Evolutionary conservation across 192 early-diverging fungal genomes (phyloP).

Genomic region (Linnemannia exigua): DNA sequence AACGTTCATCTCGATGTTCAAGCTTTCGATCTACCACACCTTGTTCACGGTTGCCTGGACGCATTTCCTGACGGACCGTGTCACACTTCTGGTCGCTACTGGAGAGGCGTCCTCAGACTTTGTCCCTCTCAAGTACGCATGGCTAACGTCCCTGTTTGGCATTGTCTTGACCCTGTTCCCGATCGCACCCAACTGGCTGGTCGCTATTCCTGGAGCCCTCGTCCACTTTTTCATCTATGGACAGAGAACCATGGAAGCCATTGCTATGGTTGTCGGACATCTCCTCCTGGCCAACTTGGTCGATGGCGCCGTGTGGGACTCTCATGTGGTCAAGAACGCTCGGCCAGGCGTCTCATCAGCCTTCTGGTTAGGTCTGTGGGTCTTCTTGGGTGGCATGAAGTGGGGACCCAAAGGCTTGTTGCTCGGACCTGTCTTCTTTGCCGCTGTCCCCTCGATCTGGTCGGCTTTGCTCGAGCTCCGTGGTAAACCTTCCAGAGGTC

Average conservation of each 20-base stretch:
- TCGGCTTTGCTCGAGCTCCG: conserved; percentile 44
- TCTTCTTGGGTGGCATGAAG: conserved; percentile 51
- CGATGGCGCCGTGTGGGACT: conserved; percentile 52
- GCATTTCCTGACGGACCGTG: conserved; percentile 18
- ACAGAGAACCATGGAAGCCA: conserved; percentile 34
- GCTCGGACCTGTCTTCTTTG: conserved; percentile 49
- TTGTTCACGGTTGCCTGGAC: conserved; percentile 47
- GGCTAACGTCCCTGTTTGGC: conserved; percentile 41
- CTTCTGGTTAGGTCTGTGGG: conserved; percentile 53
- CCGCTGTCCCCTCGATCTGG: conserved; percentile 44
- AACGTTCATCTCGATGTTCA: conserved; percentile 52
- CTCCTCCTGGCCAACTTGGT: conserved; percentile 24
- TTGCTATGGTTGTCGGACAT: conserved; percentile 48
- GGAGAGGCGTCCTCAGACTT: conserved; percentile 28
- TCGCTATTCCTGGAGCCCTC: conserved; percentile 39
- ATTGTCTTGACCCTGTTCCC: conserved; percentile 45
- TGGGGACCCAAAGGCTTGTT: conserved; percentile 50
- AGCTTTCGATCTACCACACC: conserved; percentile 50
- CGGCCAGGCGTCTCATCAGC: conserved; percentile 46
- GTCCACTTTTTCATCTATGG: conserved; percentile 53
- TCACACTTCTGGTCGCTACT: background rate
- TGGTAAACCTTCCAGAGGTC: conserved; percentile 20
- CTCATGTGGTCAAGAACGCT: conserved; percentile 50
- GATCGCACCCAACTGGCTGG: conserved; percentile 53
- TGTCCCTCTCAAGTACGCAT: conserved; percentile 49